Evolutionary conservation across 495 filamentous ascomycete genomes (phyloP).

Genomic region (Hypoxylon intermedium): DNA sequence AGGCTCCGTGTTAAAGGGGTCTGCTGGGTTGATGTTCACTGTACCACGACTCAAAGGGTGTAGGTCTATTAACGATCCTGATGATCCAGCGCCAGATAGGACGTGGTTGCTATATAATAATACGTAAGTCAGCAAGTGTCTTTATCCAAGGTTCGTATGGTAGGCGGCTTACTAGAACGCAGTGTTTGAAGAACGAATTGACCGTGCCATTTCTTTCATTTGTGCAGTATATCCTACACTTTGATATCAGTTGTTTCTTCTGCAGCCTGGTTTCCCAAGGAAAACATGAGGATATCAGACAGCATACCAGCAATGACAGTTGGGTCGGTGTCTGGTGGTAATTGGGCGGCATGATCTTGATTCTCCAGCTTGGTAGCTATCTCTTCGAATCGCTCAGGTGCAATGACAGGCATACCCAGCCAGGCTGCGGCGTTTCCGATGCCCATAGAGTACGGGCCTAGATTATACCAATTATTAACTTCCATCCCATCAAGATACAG

Average conservation of each 20-base stretch:
- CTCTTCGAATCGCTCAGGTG: conserved; percentile 42
- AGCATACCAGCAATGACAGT: conserved; percentile 48
- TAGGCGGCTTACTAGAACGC: conserved; percentile 46
- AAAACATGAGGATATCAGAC: not conserved
- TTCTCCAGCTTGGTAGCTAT: conserved; percentile 44
- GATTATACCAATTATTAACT: not conserved
- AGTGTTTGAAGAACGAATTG: conserved; percentile 47
- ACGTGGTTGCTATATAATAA: conserved; percentile 42
- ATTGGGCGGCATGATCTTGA: conserved; percentile 47
- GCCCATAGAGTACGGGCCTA: conserved; percentile 52
- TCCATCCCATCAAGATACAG: not conserved
- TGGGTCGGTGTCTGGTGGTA: conserved; percentile 46
- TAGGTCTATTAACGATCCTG: conserved; percentile 48
- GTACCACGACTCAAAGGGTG: conserved; percentile 57
- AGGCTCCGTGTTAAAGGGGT: conserved; percentile 47
- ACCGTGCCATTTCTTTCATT: conserved; percentile 50
- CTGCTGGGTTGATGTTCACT: conserved; percentile 51
- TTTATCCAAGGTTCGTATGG: not conserved
- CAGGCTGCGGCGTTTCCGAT: conserved; percentile 54
- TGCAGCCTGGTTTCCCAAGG: too few relatives aligned
- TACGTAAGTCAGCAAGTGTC: conserved; percentile 6
- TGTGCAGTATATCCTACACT: conserved; percentile 53
- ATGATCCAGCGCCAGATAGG: conserved; percentile 42
- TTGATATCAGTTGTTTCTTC: conserved; percentile 16
- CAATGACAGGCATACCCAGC: conserved; percentile 55